These are phyloP conservation scores for Gastrolobium bilobum DNA, from an alignment of 306 rosid genomes.

Conservation along the genomic window DNA sequence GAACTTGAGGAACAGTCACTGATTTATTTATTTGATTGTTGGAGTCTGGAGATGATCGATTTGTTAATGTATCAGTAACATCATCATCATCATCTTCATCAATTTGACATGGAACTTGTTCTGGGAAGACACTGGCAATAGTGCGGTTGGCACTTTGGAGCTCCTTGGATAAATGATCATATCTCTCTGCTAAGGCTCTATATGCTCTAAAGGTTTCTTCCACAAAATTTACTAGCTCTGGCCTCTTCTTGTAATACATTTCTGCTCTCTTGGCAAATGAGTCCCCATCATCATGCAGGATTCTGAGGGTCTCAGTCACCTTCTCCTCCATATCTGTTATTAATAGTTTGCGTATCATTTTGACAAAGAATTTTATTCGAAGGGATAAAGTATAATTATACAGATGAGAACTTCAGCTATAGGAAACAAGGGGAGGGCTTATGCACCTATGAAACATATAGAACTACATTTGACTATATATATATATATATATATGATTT, in stretches of 20 bases:
- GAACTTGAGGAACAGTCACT: slow-evolving; percentile 64
- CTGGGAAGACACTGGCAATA: slow-evolving; percentile 84
- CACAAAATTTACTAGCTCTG: slow-evolving; percentile 74
- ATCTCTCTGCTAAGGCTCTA: slow-evolving; percentile 82
- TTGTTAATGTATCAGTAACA: slow-evolving; percentile 49
- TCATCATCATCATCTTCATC: slow-evolving; percentile 67
- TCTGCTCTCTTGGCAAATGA: slow-evolving; percentile 91
- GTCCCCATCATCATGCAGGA: slow-evolving; percentile 88
- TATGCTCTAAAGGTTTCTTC: slow-evolving; percentile 87
- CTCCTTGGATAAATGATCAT: slow-evolving; percentile 82
- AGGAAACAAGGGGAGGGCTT: slow-evolving; percentile 9
- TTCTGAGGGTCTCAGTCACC: slow-evolving; percentile 64
- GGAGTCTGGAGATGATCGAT: slow-evolving; percentile 45
- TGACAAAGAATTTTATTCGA: background rate
- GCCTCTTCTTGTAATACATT: slow-evolving; percentile 92
- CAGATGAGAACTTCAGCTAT: slow-evolving; percentile 20
- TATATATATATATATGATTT: background rate
- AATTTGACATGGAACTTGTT: slow-evolving; percentile 72
- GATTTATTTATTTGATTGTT: slow-evolving; percentile 24
- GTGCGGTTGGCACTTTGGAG: slow-evolving; percentile 94
- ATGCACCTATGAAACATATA: slow-evolving; percentile 19
- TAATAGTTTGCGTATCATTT: background rate
- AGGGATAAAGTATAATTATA: background rate
- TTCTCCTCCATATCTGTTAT: slow-evolving; percentile 92
- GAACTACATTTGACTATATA: background rate